Evolutionary conservation across 257 asterid species (phyloP), one percentile per base, ranked within the genome.

Genomic region (Capsicum pubescens): DNA sequence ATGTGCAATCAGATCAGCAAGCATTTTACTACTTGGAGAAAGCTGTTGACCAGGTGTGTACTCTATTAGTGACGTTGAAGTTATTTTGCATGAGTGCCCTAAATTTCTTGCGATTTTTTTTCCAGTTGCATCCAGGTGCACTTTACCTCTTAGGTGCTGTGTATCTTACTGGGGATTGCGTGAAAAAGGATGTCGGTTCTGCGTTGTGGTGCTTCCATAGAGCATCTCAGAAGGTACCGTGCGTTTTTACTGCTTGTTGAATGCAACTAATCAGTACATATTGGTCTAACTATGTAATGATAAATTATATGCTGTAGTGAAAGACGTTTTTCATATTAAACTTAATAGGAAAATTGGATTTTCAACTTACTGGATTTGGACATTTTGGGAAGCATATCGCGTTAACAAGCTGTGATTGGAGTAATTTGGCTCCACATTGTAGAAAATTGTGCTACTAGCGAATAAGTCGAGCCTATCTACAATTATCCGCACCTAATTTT

Each of bases 151-250:
- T 96, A 84, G 99, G 99, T 82, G 89, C 93, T 48, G 97, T 96
- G n/a, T 96, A 93, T 91, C 89, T 93, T 89, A 87, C 98, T 0
- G 99, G 99, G 87, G 99, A 96, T 88, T 96, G 99, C 54, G 97
- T 94, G 88, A 89, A 88, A 84, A 93, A 91, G 89, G 99, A 96
- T 85, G 79, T 92, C 83, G 88, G 91, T 82, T 93, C 98, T 11
- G 99, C 99, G 72, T 82, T 96, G 59, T 96, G 99, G 98, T 96
- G 99, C 89, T 94, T 96, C 95, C 97, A 94, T 84, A 90, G 96
- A 86, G 99, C 99, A 84, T 93, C 99, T 35, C 90, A 92, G 87
- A 96, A 92, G 98, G 99, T 95, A 87, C 59, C 50, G 4, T 56
- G 68, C 68, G 46, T 82, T 80, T 19, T 54, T 52, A 21, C 56